phyloP scores from a whole-genome alignment of 345 rosid genomes.

The Balakata baccata region DNA sequence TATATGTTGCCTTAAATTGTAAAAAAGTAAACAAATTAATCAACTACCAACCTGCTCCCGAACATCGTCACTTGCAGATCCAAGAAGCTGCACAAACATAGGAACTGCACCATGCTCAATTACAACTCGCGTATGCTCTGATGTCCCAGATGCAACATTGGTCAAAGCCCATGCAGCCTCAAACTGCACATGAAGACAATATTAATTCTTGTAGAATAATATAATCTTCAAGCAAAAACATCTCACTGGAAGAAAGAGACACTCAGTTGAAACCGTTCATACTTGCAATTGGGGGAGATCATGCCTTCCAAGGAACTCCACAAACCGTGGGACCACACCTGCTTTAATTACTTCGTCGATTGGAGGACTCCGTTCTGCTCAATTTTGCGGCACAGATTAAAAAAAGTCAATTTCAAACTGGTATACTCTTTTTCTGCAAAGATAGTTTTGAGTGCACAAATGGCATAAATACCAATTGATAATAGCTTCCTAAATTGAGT shows the following conservation, averaged over 20 bases:
- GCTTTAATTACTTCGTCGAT: slow-evolving; percentile 42
- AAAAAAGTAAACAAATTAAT: not conserved
- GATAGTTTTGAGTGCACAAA: not conserved
- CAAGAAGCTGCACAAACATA: slow-evolving; percentile 33
- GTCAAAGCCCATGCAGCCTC: slow-evolving; percentile 41
- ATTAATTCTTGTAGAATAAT: slow-evolving; percentile 3
- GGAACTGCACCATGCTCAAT: slow-evolving; percentile 37
- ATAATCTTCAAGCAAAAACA: not conserved
- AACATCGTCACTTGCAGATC: slow-evolving; percentile 37
- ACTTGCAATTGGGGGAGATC: slow-evolving; percentile 38
- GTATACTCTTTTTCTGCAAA: not conserved
- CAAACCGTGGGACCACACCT: slow-evolving; percentile 42
- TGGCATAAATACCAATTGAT: slow-evolving; percentile 22
- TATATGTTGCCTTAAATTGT: not conserved
- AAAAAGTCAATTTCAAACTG: not conserved
- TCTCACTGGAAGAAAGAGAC: not conserved
- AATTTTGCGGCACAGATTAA: not conserved
- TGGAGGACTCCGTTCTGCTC: slow-evolving; percentile 42
- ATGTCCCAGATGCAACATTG: slow-evolving; percentile 37
- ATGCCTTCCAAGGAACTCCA: slow-evolving; percentile 34
- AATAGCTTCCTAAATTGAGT: slow-evolving; percentile 32
- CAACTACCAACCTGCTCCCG: slow-evolving; percentile 30
- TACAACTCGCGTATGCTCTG: slow-evolving; percentile 33
- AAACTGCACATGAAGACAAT: slow-evolving; percentile 24
- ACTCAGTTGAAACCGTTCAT: slow-evolving; percentile 3